phyloP scores from a whole-genome alignment of 202 grass and related monocot genomes.

The Hordeum pubiflorum region DNA sequence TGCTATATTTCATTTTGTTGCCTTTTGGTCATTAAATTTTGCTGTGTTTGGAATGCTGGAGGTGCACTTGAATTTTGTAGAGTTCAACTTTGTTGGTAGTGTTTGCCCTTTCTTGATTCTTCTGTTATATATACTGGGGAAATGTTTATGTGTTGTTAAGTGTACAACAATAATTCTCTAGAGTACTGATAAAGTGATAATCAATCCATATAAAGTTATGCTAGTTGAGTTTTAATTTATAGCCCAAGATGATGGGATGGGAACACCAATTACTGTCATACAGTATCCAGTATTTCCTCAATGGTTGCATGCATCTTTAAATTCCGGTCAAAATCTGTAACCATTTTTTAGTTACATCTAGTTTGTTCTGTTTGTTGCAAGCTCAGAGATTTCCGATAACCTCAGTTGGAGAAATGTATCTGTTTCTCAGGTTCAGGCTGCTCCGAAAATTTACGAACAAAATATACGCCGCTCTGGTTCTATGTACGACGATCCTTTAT shows the following conservation, averaged over 20 bases:
- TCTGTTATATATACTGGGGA: not conserved
- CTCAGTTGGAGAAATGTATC: not conserved
- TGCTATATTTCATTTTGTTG: not conserved
- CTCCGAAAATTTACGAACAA: conserved; percentile 67
- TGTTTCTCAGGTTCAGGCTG: conserved; percentile 55
- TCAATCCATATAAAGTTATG: not conserved
- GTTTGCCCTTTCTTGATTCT: not conserved
- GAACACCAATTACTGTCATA: not conserved
- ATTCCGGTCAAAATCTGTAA: not conserved
- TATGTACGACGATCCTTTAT: conserved; percentile 44
- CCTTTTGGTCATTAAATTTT: not conserved
- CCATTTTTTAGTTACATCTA: not conserved
- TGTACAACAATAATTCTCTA: not conserved
- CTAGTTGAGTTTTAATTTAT: not conserved
- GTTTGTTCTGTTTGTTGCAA: not conserved
- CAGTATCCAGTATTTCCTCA: not conserved
- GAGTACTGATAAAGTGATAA: not conserved
- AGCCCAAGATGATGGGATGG: not conserved
- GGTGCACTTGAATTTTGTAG: not conserved
- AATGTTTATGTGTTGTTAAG: not conserved
- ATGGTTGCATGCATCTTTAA: not conserved
- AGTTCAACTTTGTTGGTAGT: not conserved
- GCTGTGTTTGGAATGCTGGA: not conserved
- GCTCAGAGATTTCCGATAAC: not conserved
- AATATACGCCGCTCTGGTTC: not conserved